Evolutionary conservation across 345 rosid genomes (phyloP), one percentile per base, ranked within the genome.

Genomic region (Microcos paniculata): DNA sequence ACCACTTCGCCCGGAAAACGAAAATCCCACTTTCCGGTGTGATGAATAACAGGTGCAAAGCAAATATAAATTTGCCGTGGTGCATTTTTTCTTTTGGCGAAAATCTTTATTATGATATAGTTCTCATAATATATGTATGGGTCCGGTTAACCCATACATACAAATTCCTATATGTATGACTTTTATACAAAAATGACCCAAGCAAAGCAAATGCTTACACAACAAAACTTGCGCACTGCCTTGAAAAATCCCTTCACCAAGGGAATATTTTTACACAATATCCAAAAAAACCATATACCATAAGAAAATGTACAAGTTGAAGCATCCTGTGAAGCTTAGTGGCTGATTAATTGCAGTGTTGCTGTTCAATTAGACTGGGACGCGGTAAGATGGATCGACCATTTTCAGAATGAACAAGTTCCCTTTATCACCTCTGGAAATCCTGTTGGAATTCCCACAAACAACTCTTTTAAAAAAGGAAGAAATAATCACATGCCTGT

Each of bases 401-500:
- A 93, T 95, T 88, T 90, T 95, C 87, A 95, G 77, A 84, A 95
- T 43, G 84, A 95, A 95, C 86, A 95, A 79, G 78, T 93, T 95
- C 8, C 98, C 99, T 73, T 86, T 88, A 82, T 93, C 98, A 38
- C 99, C 99, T 73, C 98, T 90, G 46, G 98, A 91, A 75, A 93
- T 33, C 80, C 99, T 95, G 91, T 76, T 61, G 26, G 14, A 74
- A 12, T 33, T 5, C 66, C 31, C 24, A 46, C 15, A 46, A 30
- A 26, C 13, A 58, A 0, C 35, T 58, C 19, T 58, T 26, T 26
- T 56, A 56, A 23, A 56, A 6, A 15, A 21, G 23, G 61, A 1
- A 18, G 6, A 24, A 24, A 24, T 4, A 5, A 31, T 4, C 6
- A 8, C 0, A n/a, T 64, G 69, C 12, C 0, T 26, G 9, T 58